Base-by-base conservation (phyloP, 345 rosid genomes). In the Carallia brachiata region DNA sequence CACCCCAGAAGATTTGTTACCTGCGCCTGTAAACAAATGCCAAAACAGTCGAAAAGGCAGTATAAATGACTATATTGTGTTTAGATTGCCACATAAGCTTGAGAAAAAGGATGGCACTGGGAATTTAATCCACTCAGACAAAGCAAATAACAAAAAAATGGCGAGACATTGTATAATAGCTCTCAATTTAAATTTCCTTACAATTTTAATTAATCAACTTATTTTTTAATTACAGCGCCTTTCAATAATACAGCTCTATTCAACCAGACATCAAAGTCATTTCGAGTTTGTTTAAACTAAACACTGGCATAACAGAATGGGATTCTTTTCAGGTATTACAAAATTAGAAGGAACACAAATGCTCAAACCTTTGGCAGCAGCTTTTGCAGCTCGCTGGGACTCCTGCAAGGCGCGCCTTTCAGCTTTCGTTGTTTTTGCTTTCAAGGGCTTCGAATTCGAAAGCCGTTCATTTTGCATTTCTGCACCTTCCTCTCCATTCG, bases 321-420 rank as follows among this genome's bases (percentile, higher is more conserved):
- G 70, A 53, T 36, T 36, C 30, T 50, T 34, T 13, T 34, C 7
- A 12, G 52, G 50, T n/a, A 53, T 7, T 53, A 44, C 23, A 36
- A 57, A 72, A 30, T 19, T 18, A 18, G 58, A 47, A 17, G 10
- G 2, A 44, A 53, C 15, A 28, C 32, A 9, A 31, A 6, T 8
- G 55, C 44, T 52, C 55, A 30, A 47, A 76, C 79, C 79, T 76
- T 76, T 76, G 31, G 75, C 73, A 62, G 80, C 76, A 71, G 68
- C 76, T 54, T 77, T 77, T 16, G 73, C 76, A 57, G 80, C 80
- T 44, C 80, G 68, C 53, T 77, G 80, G 5, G 80, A 63, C 50
- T 77, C 80, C 70, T 77, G 80, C 76, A 72, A 67, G 27, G 80
- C 80, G 5, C 80, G 80, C 27, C 80, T 56, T 63, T 77, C 80